Evolutionary conservation across 1,139 yeast genomes (phyloP).

Genomic region (Taiozyma onychis): DNA sequence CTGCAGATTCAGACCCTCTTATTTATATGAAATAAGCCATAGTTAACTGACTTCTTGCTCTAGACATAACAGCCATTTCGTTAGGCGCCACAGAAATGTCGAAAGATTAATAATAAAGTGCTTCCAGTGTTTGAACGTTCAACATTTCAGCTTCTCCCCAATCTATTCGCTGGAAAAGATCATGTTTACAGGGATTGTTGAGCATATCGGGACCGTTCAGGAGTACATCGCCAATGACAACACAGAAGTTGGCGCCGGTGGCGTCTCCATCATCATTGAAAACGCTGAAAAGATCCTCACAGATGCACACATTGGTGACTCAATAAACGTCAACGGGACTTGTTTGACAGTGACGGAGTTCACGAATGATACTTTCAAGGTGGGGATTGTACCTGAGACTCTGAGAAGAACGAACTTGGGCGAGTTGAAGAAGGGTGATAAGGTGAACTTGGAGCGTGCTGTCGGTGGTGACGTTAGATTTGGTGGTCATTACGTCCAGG

Average conservation of each 20-base stretch:
- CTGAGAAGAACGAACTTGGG: slow-evolving; percentile 77
- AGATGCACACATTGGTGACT: slow-evolving; percentile 90
- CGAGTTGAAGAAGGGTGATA: slow-evolving; percentile 44
- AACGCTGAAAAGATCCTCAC: slow-evolving; percentile 58
- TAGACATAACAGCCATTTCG: background rate
- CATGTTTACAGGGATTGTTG: slow-evolving; percentile 96
- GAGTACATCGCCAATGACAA: slow-evolving; percentile 39
- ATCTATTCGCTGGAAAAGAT: background rate
- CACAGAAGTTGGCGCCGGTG: slow-evolving; percentile 66
- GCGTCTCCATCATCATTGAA: slow-evolving; percentile 63
- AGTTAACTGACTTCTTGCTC: background rate
- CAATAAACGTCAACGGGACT: slow-evolving; percentile 82
- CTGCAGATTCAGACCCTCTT: too few relatives aligned
- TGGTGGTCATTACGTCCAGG: slow-evolving; percentile 98
- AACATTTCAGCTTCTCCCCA: too few relatives aligned
- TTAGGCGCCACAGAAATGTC: background rate
- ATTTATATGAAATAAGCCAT: too few relatives aligned
- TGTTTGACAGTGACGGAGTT: slow-evolving; percentile 95
- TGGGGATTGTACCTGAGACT: slow-evolving; percentile 93
- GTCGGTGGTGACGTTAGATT: slow-evolving; percentile 75
- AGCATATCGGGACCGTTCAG: slow-evolving; percentile 55
- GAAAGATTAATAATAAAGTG: background rate
- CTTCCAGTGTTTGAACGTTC: too few relatives aligned
- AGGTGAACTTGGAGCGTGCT: slow-evolving; percentile 89
- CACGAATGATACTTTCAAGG: slow-evolving; percentile 55